Evolutionary conservation across 1,284 basidiomycete genomes (phyloP).

Genomic region (Peniophora sp.): DNA sequence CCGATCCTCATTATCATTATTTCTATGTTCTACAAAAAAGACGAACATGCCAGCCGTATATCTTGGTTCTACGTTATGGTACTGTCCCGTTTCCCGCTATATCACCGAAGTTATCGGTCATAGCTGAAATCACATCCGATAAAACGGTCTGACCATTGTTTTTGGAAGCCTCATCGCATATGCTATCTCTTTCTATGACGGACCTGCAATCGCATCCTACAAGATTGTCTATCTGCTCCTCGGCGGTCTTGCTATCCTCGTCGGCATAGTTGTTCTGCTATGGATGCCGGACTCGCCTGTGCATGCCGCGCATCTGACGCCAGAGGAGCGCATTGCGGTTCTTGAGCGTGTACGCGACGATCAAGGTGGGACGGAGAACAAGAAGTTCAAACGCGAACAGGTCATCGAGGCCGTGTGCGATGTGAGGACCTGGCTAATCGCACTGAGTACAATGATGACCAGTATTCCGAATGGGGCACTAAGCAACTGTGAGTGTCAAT

Average conservation of each 20-base stretch:
- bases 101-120: background rate
- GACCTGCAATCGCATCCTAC: slow-evolving; percentile 40
- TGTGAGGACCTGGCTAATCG: slow-evolving; percentile 56
- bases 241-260: slow-evolving; percentile 51
- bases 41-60: slow-evolving; percentile 56
- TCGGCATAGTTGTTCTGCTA: slow-evolving; percentile 48
- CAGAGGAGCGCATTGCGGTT: slow-evolving; percentile 54
- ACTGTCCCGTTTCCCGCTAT: slow-evolving; percentile 8
- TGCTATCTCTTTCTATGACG: slow-evolving; percentile 50
- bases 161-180: slow-evolving; percentile 66
- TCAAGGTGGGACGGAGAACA: slow-evolving; percentile 56
- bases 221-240: slow-evolving; percentile 59
- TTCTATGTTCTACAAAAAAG: slow-evolving; percentile 64
- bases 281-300: slow-evolving; percentile 64
- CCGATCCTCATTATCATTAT: slow-evolving; percentile 58
- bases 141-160: slow-evolving; percentile 55
- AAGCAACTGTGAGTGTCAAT: slow-evolving; percentile 47
- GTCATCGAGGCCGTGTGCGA: slow-evolving; percentile 51
- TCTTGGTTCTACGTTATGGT: slow-evolving; percentile 68
- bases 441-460: slow-evolving; percentile 47
- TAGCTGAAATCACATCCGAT: background rate
- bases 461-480: slow-evolving; percentile 61
- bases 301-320: slow-evolving; percentile 46
- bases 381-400: slow-evolving; percentile 52
- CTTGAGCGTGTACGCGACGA: slow-evolving; percentile 64